Base-by-base conservation (phyloP, 305 asterid genomes). In the Rubia peregrina region DNA sequence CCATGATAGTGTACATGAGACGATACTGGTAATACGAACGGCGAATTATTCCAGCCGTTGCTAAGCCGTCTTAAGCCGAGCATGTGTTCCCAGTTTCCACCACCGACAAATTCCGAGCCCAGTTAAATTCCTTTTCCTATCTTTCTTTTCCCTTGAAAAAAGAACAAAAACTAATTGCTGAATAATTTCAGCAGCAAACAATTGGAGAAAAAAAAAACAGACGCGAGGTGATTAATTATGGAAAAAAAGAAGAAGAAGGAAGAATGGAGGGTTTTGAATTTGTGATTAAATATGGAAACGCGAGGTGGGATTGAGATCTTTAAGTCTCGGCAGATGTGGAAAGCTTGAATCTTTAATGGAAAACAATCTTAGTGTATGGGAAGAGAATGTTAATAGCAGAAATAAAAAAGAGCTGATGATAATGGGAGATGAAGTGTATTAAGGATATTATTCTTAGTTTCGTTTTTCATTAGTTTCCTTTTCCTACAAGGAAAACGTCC, bases 51-150 rank as follows among this genome's bases (percentile, higher is more conserved):
- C 77, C 61, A 88, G 73, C 90, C 95, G 87, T 83, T 89, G 79
- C 93, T 83, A 80, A 93, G 86, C 77, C 97, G 90, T 88, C 98
- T 93, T 68, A 85, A 80, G 80, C 97, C 97, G 92, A 88, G 97
- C 98, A 93, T 93, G 76, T 75, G 79, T 68, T 40, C 62, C 72
- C 65, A n/a, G n/a, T n/a, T n/a, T 71, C 59, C 44, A 53, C 64
- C 64, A 1, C 22, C 33, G 13, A 56, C 67, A 64, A 70, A n/a
- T n/a, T n/a, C n/a, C n/a, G n/a, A n/a, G n/a, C n/a, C n/a, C n/a
- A n/a, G n/a, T 57, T 24, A 43, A n/a, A 41, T 17, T 16, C 6
- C 33, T 26, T 44, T 63, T 24, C 57, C 22, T 10, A 43, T 12
- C 55, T 2, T 49, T 40, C 11, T n/a, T n/a, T n/a, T n/a, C n/a